Evolutionary conservation across 805 yeast genomes (phyloP), one percentile per base, ranked within the genome.

Genomic region (Torulaspora maleeae): DNA sequence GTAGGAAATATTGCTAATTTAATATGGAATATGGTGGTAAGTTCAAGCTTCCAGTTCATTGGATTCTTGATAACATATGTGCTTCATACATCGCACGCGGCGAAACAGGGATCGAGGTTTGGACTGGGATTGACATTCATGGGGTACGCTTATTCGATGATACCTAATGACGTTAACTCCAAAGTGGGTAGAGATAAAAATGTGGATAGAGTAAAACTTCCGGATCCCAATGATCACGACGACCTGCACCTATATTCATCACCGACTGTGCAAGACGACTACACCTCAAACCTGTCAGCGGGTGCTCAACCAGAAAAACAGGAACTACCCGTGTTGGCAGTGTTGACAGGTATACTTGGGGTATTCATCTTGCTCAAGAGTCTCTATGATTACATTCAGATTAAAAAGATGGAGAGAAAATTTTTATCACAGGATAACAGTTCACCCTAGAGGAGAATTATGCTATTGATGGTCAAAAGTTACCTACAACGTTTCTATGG

Each of bases 11-110:
- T 86, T n/a, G 80, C 95, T 29, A 87, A 86, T 59, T 83, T 90
- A 57, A 67, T 86, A 4, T 91, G 99, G 98, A 91, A 90, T 67
- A 74, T 81, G 54, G 74, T 88, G 54, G 95, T 93, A 2, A 81
- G 95, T 19, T 76, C 87, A n/a, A 83, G 95, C 33, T 93, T 93
- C 72, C 96, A 91, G 66, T 86, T 86, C 63, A 83, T 91, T 27
- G 99, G 99, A 3, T 93, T 93, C 67, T 73, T 93, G 34, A 73
- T 91, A 44, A 90, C 98, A 6, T 93, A 90, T 61, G 70, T 91
- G 36, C 72, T 93, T 44, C 98, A 93, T 66, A 91, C 98, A 0
- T 86, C 97, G 2, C 99, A 93, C 63, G 97, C 98, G 4, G 95
- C 97, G 3, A 88, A 87, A 61, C 90, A 90, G 59, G 99, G 99